Evolutionary conservation across 2,329 filamentous ascomycete genomes (phyloP), one percentile per base, ranked within the genome.

Genomic region (Bipolaris zeicola): DNA sequence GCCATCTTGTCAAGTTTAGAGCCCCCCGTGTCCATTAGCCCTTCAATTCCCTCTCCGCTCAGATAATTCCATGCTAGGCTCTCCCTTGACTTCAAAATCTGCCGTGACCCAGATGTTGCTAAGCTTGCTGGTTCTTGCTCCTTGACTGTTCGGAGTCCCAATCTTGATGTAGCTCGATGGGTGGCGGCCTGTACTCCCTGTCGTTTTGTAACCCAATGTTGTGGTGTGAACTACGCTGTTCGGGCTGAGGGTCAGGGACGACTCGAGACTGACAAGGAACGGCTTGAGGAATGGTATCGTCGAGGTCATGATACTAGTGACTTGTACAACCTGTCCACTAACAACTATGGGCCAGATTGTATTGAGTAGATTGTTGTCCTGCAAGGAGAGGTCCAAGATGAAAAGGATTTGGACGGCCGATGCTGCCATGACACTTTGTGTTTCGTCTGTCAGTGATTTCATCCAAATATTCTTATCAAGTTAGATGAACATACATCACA

Each of bases 251-350:
- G 39, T 26, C 5, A 57, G 39, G 2, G 54, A 36, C 3, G 57
- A 60, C 22, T 60, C 54, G 10, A 60, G 46, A 16, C 57, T 60
- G 13, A 54, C 31, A 26, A 60, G 42, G 14, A 60, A 58, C 3
- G 58, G 55, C 31, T 55, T 58, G 5, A 58, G 38, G 34, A 58
- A 60, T 0, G 58, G 58, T 0, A 60, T 50, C 0, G 47, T 42
- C 6, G 58, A 11, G 2, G 58, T 41, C 50, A 60, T 55, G 0
- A 60, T 58, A 13, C 55, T 60, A 0, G 46, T 5, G 3, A 51
- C 41, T 37, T 60, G 58, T 2, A 54, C 55, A 18, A 55, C 37
- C 22, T 60, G 47, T 16, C 39, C 47, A 33, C 50, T 51, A 13
- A 60, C 50, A 2, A 58, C 46, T 2, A 58, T 28, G 2, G 5